Percentiles rank a stretch among this genome's conserved stretches.
phyloP scores from a whole-genome alignment of 164 flowering plant genomes.

The Magnolia sinica region DNA sequence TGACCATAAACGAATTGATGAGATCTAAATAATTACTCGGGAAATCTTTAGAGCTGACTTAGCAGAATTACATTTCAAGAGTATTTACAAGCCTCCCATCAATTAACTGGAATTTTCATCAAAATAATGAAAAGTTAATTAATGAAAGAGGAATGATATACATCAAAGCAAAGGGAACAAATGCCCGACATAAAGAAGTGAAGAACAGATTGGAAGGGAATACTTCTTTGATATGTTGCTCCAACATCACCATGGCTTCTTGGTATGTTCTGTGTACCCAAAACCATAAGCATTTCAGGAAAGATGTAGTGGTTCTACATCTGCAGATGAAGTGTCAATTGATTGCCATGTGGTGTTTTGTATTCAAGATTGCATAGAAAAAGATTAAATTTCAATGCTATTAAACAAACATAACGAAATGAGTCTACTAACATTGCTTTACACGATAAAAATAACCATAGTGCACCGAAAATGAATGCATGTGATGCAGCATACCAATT shows the following conservation, averaged over 20 bases:
- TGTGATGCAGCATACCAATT: constrained; percentile 57
- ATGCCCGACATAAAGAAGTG: background rate
- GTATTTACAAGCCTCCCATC: background rate
- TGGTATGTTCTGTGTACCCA: too few species aligned
- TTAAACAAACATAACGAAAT: too few species aligned
- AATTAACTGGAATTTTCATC: background rate
- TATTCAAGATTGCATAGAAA: too few species aligned
- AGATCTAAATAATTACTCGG: background rate
- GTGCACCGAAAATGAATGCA: background rate
- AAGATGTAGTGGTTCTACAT: too few species aligned
- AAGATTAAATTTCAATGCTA: too few species aligned
- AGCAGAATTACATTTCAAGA: background rate
- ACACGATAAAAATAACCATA: background rate
- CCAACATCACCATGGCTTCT: too few species aligned
- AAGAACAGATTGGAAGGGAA: background rate
- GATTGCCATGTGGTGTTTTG: too few species aligned
- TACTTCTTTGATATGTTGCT: too few species aligned
- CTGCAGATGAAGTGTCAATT: too few species aligned
- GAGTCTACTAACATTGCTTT: too few species aligned
- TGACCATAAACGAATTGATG: background rate
- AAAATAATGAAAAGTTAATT: background rate
- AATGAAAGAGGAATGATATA: too few species aligned
- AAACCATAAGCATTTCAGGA: too few species aligned
- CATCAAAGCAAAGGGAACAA: background rate
- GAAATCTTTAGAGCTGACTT: background rate